Evolutionary conservation across 805 yeast genomes (phyloP).

Genomic region (Torulaspora maleeae): DNA sequence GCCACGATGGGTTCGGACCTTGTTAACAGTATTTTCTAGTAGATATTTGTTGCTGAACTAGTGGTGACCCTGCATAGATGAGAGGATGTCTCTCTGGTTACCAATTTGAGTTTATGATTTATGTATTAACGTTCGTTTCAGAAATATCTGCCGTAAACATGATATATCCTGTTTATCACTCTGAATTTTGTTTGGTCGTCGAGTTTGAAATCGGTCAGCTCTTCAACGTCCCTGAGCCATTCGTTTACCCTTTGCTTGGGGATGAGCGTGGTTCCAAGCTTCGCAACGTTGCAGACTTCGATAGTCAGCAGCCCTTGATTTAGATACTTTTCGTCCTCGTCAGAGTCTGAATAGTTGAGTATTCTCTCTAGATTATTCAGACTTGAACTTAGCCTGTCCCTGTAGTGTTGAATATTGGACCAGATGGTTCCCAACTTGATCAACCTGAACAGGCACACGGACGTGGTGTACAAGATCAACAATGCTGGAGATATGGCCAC

Average conservation of each 20-base stretch:
- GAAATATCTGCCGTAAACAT: slow-evolving; percentile 46
- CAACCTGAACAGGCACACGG: slow-evolving; percentile 32
- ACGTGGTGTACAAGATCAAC: slow-evolving; percentile 49
- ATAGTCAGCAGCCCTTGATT: slow-evolving; percentile 61
- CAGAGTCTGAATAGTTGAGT: slow-evolving; percentile 33
- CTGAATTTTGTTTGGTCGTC: slow-evolving; percentile 40
- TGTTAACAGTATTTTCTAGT: slow-evolving; percentile 65
- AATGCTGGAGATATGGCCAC: slow-evolving; percentile 84
- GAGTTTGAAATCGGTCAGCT: slow-evolving; percentile 44
- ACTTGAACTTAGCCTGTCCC: slow-evolving; percentile 29
- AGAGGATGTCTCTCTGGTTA: background rate
- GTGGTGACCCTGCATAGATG: background rate
- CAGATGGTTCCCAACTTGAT: slow-evolving; percentile 26
- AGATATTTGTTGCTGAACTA: background rate
- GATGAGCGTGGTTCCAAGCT: slow-evolving; percentile 44
- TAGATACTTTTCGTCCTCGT: slow-evolving; percentile 32
- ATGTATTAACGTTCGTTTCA: slow-evolving; percentile 3
- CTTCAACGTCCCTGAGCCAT: slow-evolving; percentile 62
- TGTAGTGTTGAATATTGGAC: slow-evolving; percentile 28
- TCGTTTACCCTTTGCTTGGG: slow-evolving; percentile 48
- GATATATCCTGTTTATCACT: slow-evolving; percentile 56
- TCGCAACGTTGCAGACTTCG: slow-evolving; percentile 56
- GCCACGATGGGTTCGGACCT: slow-evolving; percentile 85
- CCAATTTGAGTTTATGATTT: slow-evolving; percentile 1
- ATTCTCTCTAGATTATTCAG: slow-evolving; percentile 59